Conservation (phyloP, 495 filamentous ascomycete genomes). For the Pyronema domesticum region DNA sequence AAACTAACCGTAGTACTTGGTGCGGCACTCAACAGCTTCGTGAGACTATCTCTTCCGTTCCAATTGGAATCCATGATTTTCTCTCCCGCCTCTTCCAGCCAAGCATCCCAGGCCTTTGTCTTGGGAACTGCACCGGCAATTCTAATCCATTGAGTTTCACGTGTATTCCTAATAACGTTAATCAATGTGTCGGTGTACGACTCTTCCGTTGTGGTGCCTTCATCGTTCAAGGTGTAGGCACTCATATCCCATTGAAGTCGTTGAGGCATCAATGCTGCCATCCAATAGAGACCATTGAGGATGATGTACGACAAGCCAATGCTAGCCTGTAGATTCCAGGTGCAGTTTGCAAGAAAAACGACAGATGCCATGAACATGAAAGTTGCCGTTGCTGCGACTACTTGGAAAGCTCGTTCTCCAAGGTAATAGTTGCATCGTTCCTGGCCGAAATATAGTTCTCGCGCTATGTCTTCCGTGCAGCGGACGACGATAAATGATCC, state of each 20-base stretch:
- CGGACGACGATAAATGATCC: conserved; percentile 44
- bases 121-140: not conserved
- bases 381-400: conserved; percentile 39
- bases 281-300: conserved; percentile 45
- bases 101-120: not conserved
- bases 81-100: conserved; percentile 4
- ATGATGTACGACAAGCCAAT: conserved; percentile 39
- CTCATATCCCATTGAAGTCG: conserved; percentile 1
- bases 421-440: conserved; percentile 39
- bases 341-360: conserved; percentile 43
- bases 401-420: conserved; percentile 27
- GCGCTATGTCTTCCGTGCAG: conserved; percentile 44
- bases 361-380: conserved; percentile 44
- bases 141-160: conserved; percentile 1
- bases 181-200: not conserved
- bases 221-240: not conserved
- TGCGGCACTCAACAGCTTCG: no score
- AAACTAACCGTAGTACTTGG: no score
- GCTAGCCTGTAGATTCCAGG: conserved; percentile 40
- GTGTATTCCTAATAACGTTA: not conserved
- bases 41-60: not conserved
- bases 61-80: not conserved
- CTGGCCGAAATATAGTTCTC: conserved; percentile 45
- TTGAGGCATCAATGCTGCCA: conserved; percentile 30
- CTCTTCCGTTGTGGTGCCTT: not conserved